Percentiles rank a stretch among this genome's conserved stretches.
These are phyloP conservation scores for Nemania abortiva DNA, from an alignment of 2,329 filamentous ascomycete genomes.

Conservation along the genomic window DNA sequence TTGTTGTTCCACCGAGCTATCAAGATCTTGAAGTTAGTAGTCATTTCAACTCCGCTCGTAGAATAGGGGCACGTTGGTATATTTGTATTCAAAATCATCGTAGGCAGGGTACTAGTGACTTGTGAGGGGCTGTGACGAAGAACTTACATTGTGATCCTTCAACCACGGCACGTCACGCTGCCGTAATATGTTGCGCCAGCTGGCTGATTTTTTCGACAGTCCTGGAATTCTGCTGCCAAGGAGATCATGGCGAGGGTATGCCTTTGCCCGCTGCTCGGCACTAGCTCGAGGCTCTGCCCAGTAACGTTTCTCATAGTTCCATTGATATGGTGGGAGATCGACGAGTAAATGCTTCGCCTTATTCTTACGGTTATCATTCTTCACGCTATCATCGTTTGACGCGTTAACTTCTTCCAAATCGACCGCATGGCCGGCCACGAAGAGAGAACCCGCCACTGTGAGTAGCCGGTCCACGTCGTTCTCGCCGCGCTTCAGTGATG, in stretches of 20 bases:
- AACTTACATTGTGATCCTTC: conserved; percentile 36
- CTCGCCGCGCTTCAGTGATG: conserved; percentile 42
- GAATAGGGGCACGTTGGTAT: neutral
- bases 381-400: conserved; percentile 17
- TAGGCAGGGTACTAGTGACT: conserved; percentile 16
- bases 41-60: conserved; percentile 42
- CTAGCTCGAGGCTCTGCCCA: conserved; percentile 48
- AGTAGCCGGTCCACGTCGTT: conserved; percentile 43
- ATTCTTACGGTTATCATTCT: conserved; percentile 30
- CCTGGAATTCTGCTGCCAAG: conserved; percentile 41
- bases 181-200: conserved; percentile 45
- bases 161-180: conserved; percentile 40
- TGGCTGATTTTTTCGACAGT: conserved; percentile 28
- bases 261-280: conserved; percentile 42
- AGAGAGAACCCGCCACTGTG: conserved; percentile 45
- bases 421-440: conserved; percentile 41
- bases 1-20: conserved; percentile 36
- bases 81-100: too few species aligned
- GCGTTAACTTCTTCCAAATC: conserved; percentile 45
- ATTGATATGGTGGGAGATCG: conserved; percentile 50
- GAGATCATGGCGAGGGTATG: conserved; percentile 47
- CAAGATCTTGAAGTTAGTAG: conserved; percentile 29
- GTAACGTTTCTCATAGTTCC: conserved; percentile 44
- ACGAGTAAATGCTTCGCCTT: conserved; percentile 42
- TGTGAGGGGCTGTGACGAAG: too few species aligned